Evolutionary conservation across 129 eudicot genomes (phyloP).

Genomic region (Flaveria trinervia): DNA sequence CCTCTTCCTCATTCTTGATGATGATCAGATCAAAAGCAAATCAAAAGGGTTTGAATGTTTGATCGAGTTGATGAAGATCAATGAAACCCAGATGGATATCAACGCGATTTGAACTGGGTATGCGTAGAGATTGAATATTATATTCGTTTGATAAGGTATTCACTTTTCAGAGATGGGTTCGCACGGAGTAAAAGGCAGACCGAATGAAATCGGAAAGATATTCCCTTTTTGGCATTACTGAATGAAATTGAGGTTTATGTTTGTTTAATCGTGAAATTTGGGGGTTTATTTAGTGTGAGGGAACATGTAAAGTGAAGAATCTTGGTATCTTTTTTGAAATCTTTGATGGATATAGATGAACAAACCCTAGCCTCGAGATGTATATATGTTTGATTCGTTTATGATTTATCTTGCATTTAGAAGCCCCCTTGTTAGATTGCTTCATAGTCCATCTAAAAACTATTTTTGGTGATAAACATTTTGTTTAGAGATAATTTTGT

Average conservation of each 20-base stretch:
- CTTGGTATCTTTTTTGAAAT: background rate
- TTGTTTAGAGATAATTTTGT: no score
- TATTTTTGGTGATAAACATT: background rate
- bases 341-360: constrained; percentile 1
- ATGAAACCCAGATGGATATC: background rate
- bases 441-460: background rate
- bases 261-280: background rate
- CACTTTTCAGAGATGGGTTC: background rate
- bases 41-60: background rate
- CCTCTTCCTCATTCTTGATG: constrained; percentile 70
- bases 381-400: background rate
- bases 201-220: background rate
- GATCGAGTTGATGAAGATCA: constrained; percentile 2
- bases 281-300: background rate
- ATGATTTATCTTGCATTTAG: background rate
- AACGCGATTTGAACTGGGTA: constrained; percentile 9
- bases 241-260: background rate
- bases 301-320: background rate
- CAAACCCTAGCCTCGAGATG: constrained; percentile 14
- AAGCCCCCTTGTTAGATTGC: background rate
- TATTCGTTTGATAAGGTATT: background rate
- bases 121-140: background rate
- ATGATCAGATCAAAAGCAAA: background rate
- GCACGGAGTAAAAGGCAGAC: background rate
- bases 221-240: constrained; percentile 10